A percentile compares a stretch with the other conserved stretches of the same genome.
Conservation (phyloP, 768 basidiomycete species). For the Russula abietina region DNA sequence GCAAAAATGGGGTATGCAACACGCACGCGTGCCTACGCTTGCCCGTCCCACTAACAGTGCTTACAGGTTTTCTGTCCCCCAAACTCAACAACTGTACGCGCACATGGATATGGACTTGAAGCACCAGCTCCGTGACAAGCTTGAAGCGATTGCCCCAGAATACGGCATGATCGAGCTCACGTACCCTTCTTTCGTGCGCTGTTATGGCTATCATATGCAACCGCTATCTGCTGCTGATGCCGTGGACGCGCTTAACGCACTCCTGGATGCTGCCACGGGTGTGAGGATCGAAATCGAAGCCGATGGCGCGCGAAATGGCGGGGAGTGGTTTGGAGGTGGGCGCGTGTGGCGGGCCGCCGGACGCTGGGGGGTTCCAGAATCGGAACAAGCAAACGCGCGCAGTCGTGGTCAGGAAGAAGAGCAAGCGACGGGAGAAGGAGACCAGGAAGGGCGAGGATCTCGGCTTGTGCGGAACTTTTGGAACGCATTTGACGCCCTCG, state of each 20-base stretch:
- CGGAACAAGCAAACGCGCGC: constrained; percentile 22
- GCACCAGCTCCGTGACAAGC: constrained; percentile 65
- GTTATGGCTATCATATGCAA: constrained; percentile 82
- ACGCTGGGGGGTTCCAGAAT: constrained; percentile 26
- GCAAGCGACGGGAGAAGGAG: constrained; percentile 34
- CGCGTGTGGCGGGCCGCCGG: constrained; percentile 53
- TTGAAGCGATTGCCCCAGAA: constrained; percentile 87
- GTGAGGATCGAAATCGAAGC: constrained; percentile 86
- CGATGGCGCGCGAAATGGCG: constrained; percentile 82
- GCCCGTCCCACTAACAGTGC: background rate
- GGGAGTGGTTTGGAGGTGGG: constrained; percentile 93
- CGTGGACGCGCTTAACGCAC: constrained; percentile 80
- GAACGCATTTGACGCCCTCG: constrained; percentile 87
- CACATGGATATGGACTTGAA: constrained; percentile 98
- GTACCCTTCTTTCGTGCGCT: constrained; percentile 90
- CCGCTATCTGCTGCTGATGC: constrained; percentile 90
- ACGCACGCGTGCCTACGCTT: background rate
- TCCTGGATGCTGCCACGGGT: constrained; percentile 88
- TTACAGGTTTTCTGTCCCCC: constrained; percentile 80
- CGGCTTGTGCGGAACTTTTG: constrained; percentile 96
- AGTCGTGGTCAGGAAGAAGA: constrained; percentile 26
- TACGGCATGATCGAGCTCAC: constrained; percentile 91
- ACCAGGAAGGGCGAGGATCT: constrained; percentile 46
- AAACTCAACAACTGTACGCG: constrained; percentile 88
- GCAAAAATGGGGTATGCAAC: constrained; percentile 93